A percentile compares a stretch with the other conserved stretches of the same genome.
These are phyloP conservation scores for Lecanoromycetidae sp. DNA, from an alignment of 2,329 filamentous ascomycete species.

Conservation along the genomic window DNA sequence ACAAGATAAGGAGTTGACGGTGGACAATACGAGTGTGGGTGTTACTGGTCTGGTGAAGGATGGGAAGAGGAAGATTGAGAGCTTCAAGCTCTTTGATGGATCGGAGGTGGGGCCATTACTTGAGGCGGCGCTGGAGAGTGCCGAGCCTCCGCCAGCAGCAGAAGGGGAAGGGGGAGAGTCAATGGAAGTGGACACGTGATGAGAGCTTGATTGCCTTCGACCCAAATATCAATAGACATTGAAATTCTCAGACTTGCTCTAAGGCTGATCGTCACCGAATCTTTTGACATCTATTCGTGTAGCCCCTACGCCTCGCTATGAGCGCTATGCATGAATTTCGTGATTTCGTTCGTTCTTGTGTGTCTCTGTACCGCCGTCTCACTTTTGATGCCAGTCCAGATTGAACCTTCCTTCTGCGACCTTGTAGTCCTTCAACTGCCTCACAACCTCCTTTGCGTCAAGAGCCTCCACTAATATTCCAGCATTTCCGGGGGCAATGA, in stretches of 20 bases:
- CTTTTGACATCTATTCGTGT: slow-evolving; percentile 7
- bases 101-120: slow-evolving; percentile 77
- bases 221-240: neutral
- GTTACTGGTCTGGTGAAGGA: slow-evolving; percentile 54
- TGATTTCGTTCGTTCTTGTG: too few species aligned
- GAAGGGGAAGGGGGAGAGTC: slow-evolving; percentile 32
- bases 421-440: slow-evolving; percentile 60
- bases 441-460: slow-evolving; percentile 59
- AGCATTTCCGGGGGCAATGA: slow-evolving; percentile 58
- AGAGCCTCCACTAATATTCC: slow-evolving; percentile 68
- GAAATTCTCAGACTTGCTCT: neutral
- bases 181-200: slow-evolving; percentile 47
- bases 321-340: neutral
- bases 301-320: slow-evolving; percentile 9
- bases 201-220: neutral
- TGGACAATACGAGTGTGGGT: slow-evolving; percentile 91
- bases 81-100: slow-evolving; percentile 83
- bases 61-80: slow-evolving; percentile 50
- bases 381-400: slow-evolving; percentile 66
- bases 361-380: slow-evolving; percentile 19
- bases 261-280: too few species aligned
- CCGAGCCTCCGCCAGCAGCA: slow-evolving; percentile 34
- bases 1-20: slow-evolving; percentile 93
- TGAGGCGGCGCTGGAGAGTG: slow-evolving; percentile 52
- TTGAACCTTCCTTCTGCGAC: slow-evolving; percentile 64